A percentile compares a stretch with the other conserved stretches of the same genome.
These are phyloP conservation scores for Hemerocallis citrina DNA, from an alignment of 106 monocot species.

Conservation along the genomic window DNA sequence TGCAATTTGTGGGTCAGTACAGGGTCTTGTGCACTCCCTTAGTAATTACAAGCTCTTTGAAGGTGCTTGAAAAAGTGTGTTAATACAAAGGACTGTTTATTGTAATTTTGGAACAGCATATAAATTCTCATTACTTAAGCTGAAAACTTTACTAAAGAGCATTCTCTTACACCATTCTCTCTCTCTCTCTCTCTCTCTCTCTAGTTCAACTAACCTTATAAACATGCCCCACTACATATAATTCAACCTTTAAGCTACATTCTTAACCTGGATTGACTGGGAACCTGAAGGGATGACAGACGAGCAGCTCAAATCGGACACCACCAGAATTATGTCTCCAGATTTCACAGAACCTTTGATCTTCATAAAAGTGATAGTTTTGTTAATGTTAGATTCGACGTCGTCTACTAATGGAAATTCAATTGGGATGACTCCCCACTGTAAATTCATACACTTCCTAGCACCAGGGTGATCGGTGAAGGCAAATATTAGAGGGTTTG, in stretches of 20 bases:
- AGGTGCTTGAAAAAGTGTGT: conserved; percentile 6
- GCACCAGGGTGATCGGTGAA: conserved; percentile 21
- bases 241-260: conserved; percentile 2
- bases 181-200: too few species aligned
- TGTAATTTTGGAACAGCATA: too few species aligned
- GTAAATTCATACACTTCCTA: conserved; percentile 14
- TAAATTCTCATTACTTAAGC: neutral
- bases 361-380: conserved; percentile 21
- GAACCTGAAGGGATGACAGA: conserved; percentile 4
- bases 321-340: conserved; percentile 21
- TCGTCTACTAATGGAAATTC: conserved; percentile 10
- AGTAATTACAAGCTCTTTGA: conserved; percentile 28
- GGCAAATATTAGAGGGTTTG: conserved; percentile 26
- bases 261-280: conserved; percentile 22
- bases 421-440: conserved; percentile 29
- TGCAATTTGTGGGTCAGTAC: conserved; percentile 25
- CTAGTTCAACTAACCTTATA: too few species aligned
- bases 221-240: too few species aligned
- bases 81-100: neutral
- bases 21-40: conserved; percentile 21
- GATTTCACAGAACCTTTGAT: conserved; percentile 2
- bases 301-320: conserved; percentile 9
- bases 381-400: conserved; percentile 15
- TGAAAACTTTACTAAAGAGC: too few species aligned
- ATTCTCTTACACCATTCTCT: too few species aligned